These are phyloP conservation scores for Phoenix roebelenii DNA, from an alignment of 176 grass and related monocot species.

Conservation along the genomic window DNA sequence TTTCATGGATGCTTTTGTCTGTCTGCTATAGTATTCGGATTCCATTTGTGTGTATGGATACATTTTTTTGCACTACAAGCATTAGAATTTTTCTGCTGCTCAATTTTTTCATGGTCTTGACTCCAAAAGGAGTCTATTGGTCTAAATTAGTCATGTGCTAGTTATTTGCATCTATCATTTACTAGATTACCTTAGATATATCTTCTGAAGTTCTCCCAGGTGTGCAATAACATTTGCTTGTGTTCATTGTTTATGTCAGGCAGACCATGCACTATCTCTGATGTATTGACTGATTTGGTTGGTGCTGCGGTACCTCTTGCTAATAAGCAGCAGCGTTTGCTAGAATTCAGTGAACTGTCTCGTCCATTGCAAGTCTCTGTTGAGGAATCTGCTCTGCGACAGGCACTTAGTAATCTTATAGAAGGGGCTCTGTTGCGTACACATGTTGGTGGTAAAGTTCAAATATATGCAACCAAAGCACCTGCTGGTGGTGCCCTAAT, in stretches of 20 bases:
- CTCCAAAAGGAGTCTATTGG: background rate
- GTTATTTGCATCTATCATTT: background rate
- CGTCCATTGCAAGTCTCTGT: conserved; percentile 43
- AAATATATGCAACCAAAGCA: conserved; percentile 43
- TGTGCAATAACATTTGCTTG: conserved; percentile 19
- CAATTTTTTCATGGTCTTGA: too few relatives aligned
- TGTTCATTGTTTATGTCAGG: conserved; percentile 39
- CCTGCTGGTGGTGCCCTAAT: conserved; percentile 49
- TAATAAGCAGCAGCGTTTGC: conserved; percentile 41
- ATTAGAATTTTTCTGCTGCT: too few relatives aligned
- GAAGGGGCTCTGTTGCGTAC: conserved; percentile 68
- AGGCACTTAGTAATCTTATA: conserved; percentile 76
- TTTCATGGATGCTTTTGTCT: too few relatives aligned
- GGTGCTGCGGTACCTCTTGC: conserved; percentile 48
- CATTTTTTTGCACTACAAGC: too few relatives aligned
- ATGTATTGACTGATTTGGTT: conserved; percentile 58
- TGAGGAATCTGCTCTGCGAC: conserved; percentile 58
- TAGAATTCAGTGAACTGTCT: conserved; percentile 40
- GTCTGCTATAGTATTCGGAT: too few relatives aligned
- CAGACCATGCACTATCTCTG: conserved; percentile 54
- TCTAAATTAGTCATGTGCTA: background rate
- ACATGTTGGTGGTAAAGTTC: conserved; percentile 40
- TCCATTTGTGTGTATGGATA: too few relatives aligned
- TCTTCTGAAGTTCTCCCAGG: background rate
- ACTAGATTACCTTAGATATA: background rate